These are phyloP conservation scores for Ceratobasidium theobromae DNA, from an alignment of 1,284 basidiomycete genomes.

Conservation along the genomic window DNA sequence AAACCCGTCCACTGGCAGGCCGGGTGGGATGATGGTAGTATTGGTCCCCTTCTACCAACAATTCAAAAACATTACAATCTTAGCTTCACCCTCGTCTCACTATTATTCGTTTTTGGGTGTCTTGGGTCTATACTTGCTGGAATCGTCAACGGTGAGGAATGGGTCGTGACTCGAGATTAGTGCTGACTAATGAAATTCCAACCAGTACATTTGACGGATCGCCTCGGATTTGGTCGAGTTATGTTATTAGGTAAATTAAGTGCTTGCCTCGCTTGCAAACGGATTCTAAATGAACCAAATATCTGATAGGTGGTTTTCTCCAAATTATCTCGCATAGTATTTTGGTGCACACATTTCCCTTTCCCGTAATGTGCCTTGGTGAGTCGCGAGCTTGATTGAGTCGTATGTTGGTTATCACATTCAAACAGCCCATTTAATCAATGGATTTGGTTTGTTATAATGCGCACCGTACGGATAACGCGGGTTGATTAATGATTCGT, in stretches of 20 bases:
- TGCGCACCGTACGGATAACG: neutral
- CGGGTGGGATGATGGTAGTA: conserved; percentile 62
- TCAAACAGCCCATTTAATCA: conserved; percentile 16
- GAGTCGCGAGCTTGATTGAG: neutral
- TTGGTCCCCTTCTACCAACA: conserved; percentile 55
- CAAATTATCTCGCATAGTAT: conserved; percentile 27
- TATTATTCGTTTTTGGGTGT: conserved; percentile 52
- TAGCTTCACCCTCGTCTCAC: conserved; percentile 47
- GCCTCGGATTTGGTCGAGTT: conserved; percentile 30
- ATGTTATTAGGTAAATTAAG: conserved; percentile 7
- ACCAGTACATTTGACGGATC: conserved; percentile 28
- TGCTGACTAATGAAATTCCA: neutral
- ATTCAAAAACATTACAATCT: conserved; percentile 59
- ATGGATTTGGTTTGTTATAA: conserved; percentile 20
- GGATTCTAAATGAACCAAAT: neutral
- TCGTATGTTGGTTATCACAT: neutral
- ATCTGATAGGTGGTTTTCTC: neutral
- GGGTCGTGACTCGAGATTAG: neutral
- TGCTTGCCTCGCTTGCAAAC: too few species aligned
- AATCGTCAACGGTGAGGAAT: neutral
- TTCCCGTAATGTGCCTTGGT: conserved; percentile 31
- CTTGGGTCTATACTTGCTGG: conserved; percentile 39
- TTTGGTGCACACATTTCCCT: conserved; percentile 26
- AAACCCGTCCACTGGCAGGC: conserved; percentile 35
- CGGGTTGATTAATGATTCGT: neutral